phyloP scores from a whole-genome alignment of 2,329 filamentous ascomycete species.

The Teratosphaeria epicoccoides region DNA sequence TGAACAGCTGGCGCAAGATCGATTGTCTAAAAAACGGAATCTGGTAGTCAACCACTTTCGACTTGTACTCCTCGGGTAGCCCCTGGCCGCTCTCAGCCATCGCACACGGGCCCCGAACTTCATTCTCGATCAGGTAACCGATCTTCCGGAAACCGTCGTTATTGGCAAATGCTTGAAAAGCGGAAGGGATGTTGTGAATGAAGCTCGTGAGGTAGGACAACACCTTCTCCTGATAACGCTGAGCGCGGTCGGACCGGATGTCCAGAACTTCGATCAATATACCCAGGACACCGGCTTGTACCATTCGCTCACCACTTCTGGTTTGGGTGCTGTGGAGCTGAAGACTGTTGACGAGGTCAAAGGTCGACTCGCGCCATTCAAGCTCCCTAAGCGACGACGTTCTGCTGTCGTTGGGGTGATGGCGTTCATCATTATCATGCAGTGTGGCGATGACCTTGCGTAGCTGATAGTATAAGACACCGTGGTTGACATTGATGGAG shows the following conservation, averaged over 20 bases:
- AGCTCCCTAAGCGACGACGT: slow-evolving; percentile 56
- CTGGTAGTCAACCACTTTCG: slow-evolving; percentile 79
- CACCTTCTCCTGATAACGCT: slow-evolving; percentile 72
- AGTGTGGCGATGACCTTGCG: slow-evolving; percentile 83
- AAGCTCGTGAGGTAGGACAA: slow-evolving; percentile 81
- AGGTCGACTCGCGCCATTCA: slow-evolving; percentile 82
- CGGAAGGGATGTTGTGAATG: slow-evolving; percentile 68
- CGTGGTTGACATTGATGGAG: slow-evolving; percentile 92
- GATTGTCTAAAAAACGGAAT: slow-evolving; percentile 91
- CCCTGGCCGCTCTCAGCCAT: slow-evolving; percentile 59
- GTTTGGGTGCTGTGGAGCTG: slow-evolving; percentile 40
- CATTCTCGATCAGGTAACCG: slow-evolving; percentile 71
- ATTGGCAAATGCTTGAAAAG: slow-evolving; percentile 71
- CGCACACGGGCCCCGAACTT: slow-evolving; percentile 60
- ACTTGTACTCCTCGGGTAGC: slow-evolving; percentile 61
- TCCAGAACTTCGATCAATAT: slow-evolving; percentile 82
- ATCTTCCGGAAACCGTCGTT: slow-evolving; percentile 82
- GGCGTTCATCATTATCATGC: slow-evolving; percentile 39
- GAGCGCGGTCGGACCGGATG: slow-evolving; percentile 68
- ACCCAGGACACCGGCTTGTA: slow-evolving; percentile 79
- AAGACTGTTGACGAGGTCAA: slow-evolving; percentile 75
- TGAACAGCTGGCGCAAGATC: slow-evolving; percentile 84
- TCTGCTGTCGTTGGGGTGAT: slow-evolving; percentile 35
- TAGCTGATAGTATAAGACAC: slow-evolving; percentile 84
- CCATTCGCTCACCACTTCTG: slow-evolving; percentile 70